These are phyloP conservation scores for Exophiala alcalophila DNA, from an alignment of 2,329 filamentous ascomycete genomes.

Conservation along the genomic window DNA sequence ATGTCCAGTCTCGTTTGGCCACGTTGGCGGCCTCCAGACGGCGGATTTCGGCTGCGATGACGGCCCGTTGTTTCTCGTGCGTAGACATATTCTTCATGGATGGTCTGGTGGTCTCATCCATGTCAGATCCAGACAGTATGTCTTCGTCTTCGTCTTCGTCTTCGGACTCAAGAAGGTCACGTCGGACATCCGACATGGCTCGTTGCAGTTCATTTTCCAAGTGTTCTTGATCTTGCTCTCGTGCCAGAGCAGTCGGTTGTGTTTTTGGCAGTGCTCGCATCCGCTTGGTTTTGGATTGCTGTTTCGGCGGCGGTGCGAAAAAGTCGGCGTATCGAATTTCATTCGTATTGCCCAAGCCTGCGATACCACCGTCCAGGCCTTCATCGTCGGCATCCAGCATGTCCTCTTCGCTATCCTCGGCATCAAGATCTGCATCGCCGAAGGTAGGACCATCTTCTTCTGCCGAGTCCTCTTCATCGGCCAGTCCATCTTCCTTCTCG, in stretches of 20 bases:
- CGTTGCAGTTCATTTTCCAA: constrained; percentile 69
- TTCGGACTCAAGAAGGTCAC: constrained; percentile 84
- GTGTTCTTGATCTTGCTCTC: constrained; percentile 38
- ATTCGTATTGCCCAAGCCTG: constrained; percentile 71
- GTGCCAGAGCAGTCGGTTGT: constrained; percentile 46
- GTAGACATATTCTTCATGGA: constrained; percentile 54
- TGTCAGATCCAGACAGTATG: constrained; percentile 24
- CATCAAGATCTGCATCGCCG: constrained; percentile 71
- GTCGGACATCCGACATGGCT: constrained; percentile 80
- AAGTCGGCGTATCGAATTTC: constrained; percentile 90
- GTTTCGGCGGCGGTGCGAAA: constrained; percentile 79
- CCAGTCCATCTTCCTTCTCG: constrained; percentile 30
- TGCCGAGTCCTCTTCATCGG: constrained; percentile 55
- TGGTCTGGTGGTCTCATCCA: constrained; percentile 17
- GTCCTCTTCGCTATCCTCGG: constrained; percentile 64
- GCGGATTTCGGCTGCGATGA: constrained; percentile 84
- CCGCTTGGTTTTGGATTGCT: constrained; percentile 58
- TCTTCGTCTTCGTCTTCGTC: constrained; percentile 62
- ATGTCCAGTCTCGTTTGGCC: constrained; percentile 84
- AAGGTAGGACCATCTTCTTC: constrained; percentile 82
- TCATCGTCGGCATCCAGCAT: constrained; percentile 49
- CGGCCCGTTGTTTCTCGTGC: constrained; percentile 82
- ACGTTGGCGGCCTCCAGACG: constrained; percentile 85
- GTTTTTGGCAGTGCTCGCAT: constrained; percentile 55
- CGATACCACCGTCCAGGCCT: constrained; percentile 55